Conservation (phyloP, 345 rosid species). For the Mallotus nudiflorus region DNA sequence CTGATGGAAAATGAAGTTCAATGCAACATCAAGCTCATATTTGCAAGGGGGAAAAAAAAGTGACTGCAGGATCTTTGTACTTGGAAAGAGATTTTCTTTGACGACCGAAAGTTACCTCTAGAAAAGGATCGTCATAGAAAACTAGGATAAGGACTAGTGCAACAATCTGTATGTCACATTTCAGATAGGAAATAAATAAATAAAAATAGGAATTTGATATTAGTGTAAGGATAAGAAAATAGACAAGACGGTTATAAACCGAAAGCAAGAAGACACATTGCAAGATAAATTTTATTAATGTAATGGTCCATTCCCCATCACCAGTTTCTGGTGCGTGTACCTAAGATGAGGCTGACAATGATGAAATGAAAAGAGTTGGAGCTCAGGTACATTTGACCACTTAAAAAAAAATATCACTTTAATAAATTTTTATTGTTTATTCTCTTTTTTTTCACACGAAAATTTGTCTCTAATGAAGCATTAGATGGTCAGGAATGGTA, state of each 20-base stretch:
- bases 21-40: conserved; percentile 14
- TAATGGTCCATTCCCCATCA: conserved; percentile 18
- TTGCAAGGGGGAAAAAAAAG: conserved; percentile 7
- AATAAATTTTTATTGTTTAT: no score
- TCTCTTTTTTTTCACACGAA: no score
- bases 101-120: conserved; percentile 28
- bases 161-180: conserved; percentile 20
- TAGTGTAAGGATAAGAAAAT: conserved; percentile 12
- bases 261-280: background rate
- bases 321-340: conserved; percentile 17
- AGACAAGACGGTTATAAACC: conserved; percentile 14
- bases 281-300: conserved; percentile 16
- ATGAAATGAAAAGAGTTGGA: background rate
- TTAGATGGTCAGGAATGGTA: no score
- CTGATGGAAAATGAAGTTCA: background rate
- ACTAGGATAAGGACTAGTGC: conserved; percentile 25
- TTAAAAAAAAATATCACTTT: no score
- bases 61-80: conserved; percentile 35
- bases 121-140: conserved; percentile 23
- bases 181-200: conserved; percentile 12
- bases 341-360: background rate
- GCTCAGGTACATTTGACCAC: background rate
- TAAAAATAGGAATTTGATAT: background rate
- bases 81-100: conserved; percentile 6
- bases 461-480: no score